Base-by-base conservation (phyloP, 2,329 filamentous ascomycete genomes). In the Pseudovirgaria hyperparasitica region DNA sequence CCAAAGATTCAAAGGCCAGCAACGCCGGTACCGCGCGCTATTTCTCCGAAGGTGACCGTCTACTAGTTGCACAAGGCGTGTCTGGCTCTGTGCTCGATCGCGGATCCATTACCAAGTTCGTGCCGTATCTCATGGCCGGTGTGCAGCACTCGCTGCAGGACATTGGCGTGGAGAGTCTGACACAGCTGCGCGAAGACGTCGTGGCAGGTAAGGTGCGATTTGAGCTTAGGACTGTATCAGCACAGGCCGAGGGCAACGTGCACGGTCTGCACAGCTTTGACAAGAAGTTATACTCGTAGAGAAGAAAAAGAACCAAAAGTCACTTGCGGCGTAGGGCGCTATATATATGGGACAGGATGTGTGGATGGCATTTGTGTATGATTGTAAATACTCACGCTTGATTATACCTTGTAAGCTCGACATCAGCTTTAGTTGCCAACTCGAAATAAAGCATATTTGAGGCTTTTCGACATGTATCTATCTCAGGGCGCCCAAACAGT, bases 101-200 rank as follows among this genome's bases (percentile, higher is more conserved):
- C 50, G 81, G 81, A 23, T 92, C 84, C 20, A 72, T 98, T 53
- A 84, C 72, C 55, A 94, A 92, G 63, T 98, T 98, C 50, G 71
- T 96, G 34, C 90, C 90, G 23, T 98, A 98, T 62, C 74, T 98
- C 20, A 76, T 87, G 42, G 85, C 90, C 25, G 92, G 90, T 54
- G 70, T 98, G 39, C 92, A 96, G 70, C 90, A 98, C 69, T 92
- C 82, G 35, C 70, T 98, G 58, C 90, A 98, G 63, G 90, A 98
- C 51, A 85, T 86, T 50, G 90, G 90, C 39, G 73, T 84, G 50
- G 75, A 72, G 63, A 92, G 81, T 54, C 60, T 98, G 40, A 53
- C 65, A 21, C 78, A 75, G 44, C 68, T 98, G 32, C 84, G 87
- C 54, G 61, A 78, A 37, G 70, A 70, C 40, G 86, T 93, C 16